A percentile compares a stretch with the other conserved stretches of the same genome.
Conservation (phyloP, 2,329 filamentous ascomycete species). For the Eutypa lata region DNA sequence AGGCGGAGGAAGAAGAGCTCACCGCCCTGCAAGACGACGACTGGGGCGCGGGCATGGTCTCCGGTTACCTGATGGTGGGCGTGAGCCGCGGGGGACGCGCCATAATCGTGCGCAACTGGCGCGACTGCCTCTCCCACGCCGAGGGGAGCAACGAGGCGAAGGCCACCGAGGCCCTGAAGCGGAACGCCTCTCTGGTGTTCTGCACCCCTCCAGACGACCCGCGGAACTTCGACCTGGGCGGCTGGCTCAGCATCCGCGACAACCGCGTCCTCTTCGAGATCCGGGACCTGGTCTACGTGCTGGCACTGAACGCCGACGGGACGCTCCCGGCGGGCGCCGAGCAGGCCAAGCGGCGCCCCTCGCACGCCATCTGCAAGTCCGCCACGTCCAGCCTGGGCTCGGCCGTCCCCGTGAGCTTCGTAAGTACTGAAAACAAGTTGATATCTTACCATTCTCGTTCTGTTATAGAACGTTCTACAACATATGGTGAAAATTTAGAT, state of each 20-base stretch:
- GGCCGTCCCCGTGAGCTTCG: slow-evolving; percentile 40
- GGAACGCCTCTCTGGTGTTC: slow-evolving; percentile 34
- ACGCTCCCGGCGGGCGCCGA: slow-evolving; percentile 20
- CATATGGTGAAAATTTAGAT: no score
- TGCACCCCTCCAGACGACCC: slow-evolving; percentile 34
- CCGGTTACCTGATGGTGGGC: slow-evolving; percentile 38
- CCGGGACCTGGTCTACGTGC: slow-evolving; percentile 38
- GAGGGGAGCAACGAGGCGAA: neutral
- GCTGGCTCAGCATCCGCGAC: slow-evolving; percentile 41
- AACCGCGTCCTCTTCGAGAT: slow-evolving; percentile 41
- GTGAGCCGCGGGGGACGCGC: slow-evolving; percentile 39
- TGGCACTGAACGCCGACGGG: slow-evolving; percentile 34
- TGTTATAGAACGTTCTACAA: no score
- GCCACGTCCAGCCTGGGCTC: slow-evolving; percentile 13
- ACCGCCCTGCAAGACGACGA: slow-evolving; percentile 34
- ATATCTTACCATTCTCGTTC: no score
- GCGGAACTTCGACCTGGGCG: slow-evolving; percentile 39
- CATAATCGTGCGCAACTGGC: slow-evolving; percentile 42
- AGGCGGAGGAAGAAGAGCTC: neutral
- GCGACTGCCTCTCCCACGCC: slow-evolving; percentile 25
- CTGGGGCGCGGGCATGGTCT: slow-evolving; percentile 44
- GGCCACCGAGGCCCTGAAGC: slow-evolving; percentile 19
- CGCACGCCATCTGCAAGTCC: slow-evolving; percentile 15
- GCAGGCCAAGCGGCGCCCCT: slow-evolving; percentile 22
- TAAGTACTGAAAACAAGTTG: no score